Percentiles rank a stretch among this genome's conserved stretches.
Evolutionary conservation across 495 filamentous ascomycete genomes (phyloP).

Genomic region (Aspergillus taichungensis): DNA sequence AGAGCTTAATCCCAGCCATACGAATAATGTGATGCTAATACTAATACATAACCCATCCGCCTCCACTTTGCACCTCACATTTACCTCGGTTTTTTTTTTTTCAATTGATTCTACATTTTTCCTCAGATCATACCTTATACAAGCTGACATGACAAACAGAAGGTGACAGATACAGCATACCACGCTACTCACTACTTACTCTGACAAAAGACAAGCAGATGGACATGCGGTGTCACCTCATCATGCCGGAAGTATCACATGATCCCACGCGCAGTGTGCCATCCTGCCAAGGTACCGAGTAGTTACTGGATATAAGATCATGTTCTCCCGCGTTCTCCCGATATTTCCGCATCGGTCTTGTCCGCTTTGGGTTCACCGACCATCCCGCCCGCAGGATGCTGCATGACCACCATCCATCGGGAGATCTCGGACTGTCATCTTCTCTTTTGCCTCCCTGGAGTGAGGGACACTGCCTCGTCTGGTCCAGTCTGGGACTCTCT

Average conservation of each 20-base stretch:
- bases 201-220: not conserved
- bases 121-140: too few relatives aligned
- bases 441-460: not conserved
- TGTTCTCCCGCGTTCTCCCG: conserved; percentile 19
- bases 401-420: conserved; percentile 17
- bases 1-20: conserved; percentile 16
- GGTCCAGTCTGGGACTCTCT: too few relatives aligned
- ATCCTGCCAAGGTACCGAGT: too few relatives aligned
- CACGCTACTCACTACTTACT: not conserved
- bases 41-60: conserved; percentile 24
- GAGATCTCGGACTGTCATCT: conserved; percentile 10
- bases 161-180: too few relatives aligned
- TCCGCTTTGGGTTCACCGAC: conserved; percentile 36
- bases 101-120: too few relatives aligned
- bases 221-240: not conserved
- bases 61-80: conserved; percentile 3
- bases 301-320: too few relatives aligned
- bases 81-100: too few relatives aligned
- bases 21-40: conserved; percentile 17
- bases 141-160: too few relatives aligned
- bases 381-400: conserved; percentile 6
- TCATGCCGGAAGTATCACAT: conserved; percentile 17
- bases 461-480: not conserved
- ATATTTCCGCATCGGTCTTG: conserved; percentile 12
- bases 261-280: conserved; percentile 18